Percentiles rank a stretch among this genome's conserved stretches.
phyloP scores from a whole-genome alignment of 441 rosid species.

The Flueggea neowawraea region DNA sequence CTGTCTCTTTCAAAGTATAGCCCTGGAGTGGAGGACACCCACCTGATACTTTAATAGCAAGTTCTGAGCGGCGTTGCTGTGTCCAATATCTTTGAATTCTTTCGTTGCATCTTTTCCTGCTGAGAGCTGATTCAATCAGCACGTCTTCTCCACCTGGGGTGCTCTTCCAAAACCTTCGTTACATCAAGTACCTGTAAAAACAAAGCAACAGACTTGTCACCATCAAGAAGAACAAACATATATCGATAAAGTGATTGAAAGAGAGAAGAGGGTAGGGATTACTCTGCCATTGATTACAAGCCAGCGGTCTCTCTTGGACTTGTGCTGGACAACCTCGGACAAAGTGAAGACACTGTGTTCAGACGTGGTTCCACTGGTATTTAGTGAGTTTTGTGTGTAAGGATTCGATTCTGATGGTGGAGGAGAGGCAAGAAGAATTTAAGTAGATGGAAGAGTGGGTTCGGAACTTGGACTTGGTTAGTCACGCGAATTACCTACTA shows the following conservation, averaged over 20 bases:
- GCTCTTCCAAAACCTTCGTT: slow-evolving; percentile 53
- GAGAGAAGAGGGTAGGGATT: background rate
- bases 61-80: slow-evolving; percentile 48
- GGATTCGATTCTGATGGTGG: no score
- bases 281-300: slow-evolving; percentile 53
- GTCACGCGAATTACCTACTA: no score
- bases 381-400: background rate
- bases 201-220: background rate
- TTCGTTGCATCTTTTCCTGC: slow-evolving; percentile 60
- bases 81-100: slow-evolving; percentile 51
- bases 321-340: slow-evolving; percentile 54
- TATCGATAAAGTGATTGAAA: background rate
- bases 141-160: slow-evolving; percentile 73
- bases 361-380: no score
- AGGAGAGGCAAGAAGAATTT: no score
- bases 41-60: slow-evolving; percentile 49
- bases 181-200: slow-evolving; percentile 40
- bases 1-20: slow-evolving; percentile 11
- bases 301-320: slow-evolving; percentile 58
- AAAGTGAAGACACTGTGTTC: slow-evolving; percentile 28
- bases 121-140: slow-evolving; percentile 27
- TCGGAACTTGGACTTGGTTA: no score
- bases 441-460: no score
- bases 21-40: slow-evolving; percentile 49
- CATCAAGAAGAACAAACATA: no score